Conservation (phyloP, 495 filamentous ascomycete species). For the Amphirosellinia nigrospora region DNA sequence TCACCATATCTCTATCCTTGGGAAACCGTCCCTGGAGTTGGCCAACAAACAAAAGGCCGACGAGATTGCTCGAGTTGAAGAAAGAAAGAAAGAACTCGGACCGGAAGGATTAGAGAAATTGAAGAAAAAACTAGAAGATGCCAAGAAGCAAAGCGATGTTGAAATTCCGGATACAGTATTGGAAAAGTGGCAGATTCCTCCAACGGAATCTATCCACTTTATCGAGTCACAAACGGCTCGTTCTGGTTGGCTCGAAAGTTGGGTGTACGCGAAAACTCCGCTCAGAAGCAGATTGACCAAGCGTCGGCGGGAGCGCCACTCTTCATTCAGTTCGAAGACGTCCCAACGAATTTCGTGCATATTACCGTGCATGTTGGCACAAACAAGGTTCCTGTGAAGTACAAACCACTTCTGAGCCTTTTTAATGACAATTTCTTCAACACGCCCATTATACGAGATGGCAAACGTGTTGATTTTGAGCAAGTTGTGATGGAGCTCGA, state of each 20-base stretch:
- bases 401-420: conserved; percentile 80
- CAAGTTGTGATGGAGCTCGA: conserved; percentile 88
- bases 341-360: conserved; percentile 87
- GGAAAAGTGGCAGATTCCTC: conserved; percentile 80
- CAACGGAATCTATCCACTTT: conserved; percentile 88
- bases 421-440: conserved; percentile 95
- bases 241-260: conserved; percentile 78
- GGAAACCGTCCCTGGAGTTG: conserved; percentile 75
- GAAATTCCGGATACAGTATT: conserved; percentile 78
- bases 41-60: conserved; percentile 74
- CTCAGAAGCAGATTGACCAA: conserved; percentile 79
- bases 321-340: conserved; percentile 97
- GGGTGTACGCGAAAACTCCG: conserved; percentile 66
- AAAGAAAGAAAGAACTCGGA: conserved; percentile 57
- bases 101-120: conserved; percentile 67
- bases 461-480: conserved; percentile 83
- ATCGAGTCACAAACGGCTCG: conserved; percentile 86
- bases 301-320: conserved; percentile 68
- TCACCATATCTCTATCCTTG: conserved; percentile 83
- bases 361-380: conserved; percentile 80
- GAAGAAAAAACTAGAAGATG: conserved; percentile 74
- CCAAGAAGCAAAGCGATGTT: conserved; percentile 81
- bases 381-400: conserved; percentile 69
- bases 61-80: conserved; percentile 66
- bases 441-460: conserved; percentile 80